These are phyloP conservation scores for Pleurotus ostreatus DNA, from an alignment of 768 basidiomycete species.

Conservation along the genomic window DNA sequence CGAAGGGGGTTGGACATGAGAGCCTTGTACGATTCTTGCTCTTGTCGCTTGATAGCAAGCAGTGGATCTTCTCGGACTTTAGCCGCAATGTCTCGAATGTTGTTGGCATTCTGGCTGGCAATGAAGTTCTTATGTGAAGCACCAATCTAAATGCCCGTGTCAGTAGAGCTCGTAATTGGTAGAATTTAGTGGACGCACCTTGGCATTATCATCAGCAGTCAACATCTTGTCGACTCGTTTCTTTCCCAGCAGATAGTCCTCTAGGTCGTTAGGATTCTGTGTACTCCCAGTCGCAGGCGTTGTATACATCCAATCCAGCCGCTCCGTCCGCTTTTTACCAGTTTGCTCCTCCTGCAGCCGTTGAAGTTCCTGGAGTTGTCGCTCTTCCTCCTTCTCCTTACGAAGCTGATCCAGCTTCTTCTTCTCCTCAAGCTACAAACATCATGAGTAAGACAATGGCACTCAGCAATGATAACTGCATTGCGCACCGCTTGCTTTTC, in stretches of 20 bases:
- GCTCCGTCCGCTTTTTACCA: slow-evolving; percentile 90
- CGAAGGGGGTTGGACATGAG: slow-evolving; percentile 84
- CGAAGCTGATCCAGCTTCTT: slow-evolving; percentile 96
- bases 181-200: slow-evolving; percentile 38
- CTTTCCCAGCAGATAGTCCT: slow-evolving; percentile 96
- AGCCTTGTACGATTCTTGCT: slow-evolving; percentile 88
- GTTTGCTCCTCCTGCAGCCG: slow-evolving; percentile 93
- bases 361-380: slow-evolving; percentile 94
- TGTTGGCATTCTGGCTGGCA: slow-evolving; percentile 93
- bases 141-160: slow-evolving; percentile 50
- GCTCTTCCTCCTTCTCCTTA: slow-evolving; percentile 97
- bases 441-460: slow-evolving; percentile 11
- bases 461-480: neutral
- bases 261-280: slow-evolving; percentile 86
- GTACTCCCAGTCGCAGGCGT: slow-evolving; percentile 90
- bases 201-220: slow-evolving; percentile 88
- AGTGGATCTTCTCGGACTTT: slow-evolving; percentile 97
- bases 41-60: slow-evolving; percentile 97
- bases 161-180: slow-evolving; percentile 1
- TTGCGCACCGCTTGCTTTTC: slow-evolving; percentile 89
- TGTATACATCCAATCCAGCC: slow-evolving; percentile 99
- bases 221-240: slow-evolving; percentile 96
- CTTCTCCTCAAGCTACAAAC: slow-evolving; percentile 88
- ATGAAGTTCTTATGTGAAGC: slow-evolving; percentile 91
- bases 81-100: slow-evolving; percentile 77